Conservation (phyloP, 257 asterid species). For the Fraxinus cuspidata region DNA sequence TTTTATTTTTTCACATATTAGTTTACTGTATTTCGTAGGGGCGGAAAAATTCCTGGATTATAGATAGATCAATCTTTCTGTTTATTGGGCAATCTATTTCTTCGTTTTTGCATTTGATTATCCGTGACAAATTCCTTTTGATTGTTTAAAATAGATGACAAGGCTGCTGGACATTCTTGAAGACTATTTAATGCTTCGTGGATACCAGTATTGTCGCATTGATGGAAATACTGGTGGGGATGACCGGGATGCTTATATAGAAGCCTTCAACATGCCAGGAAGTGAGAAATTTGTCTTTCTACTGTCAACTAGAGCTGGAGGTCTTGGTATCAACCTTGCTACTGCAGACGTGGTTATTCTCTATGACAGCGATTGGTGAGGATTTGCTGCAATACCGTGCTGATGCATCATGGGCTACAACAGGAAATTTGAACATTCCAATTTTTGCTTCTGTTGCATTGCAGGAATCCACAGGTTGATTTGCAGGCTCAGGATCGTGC, state of each 20-base stretch:
- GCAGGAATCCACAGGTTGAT: conserved; percentile 99
- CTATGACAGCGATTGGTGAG: conserved; percentile 98
- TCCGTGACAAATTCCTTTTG: conserved; percentile 15
- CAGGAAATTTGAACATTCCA: conserved; percentile 21
- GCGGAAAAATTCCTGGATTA: background rate
- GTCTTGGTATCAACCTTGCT: conserved; percentile 99
- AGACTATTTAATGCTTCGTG: conserved; percentile 89
- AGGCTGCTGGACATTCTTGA: conserved; percentile 97
- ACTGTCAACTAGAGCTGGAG: conserved; percentile 98
- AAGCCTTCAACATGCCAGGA: conserved; percentile 86
- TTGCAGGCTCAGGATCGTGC: conserved; percentile 99
- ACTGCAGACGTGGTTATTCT: conserved; percentile 98
- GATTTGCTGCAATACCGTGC: conserved; percentile 20
- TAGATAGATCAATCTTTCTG: background rate
- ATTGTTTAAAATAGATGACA: conserved; percentile 70
- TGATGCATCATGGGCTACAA: conserved; percentile 12
- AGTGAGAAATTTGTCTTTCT: conserved; percentile 94
- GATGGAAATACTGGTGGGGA: conserved; percentile 99
- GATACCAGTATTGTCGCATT: conserved; percentile 85
- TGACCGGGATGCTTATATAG: conserved; percentile 98
- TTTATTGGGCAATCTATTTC: background rate
- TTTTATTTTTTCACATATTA: background rate
- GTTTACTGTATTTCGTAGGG: background rate
- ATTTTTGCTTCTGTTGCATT: conserved; percentile 25
- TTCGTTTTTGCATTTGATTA: conserved; percentile 5